These are phyloP conservation scores for Tripterygium wilfordii DNA, from an alignment of 177 flowering plant species.

Conservation along the genomic window DNA sequence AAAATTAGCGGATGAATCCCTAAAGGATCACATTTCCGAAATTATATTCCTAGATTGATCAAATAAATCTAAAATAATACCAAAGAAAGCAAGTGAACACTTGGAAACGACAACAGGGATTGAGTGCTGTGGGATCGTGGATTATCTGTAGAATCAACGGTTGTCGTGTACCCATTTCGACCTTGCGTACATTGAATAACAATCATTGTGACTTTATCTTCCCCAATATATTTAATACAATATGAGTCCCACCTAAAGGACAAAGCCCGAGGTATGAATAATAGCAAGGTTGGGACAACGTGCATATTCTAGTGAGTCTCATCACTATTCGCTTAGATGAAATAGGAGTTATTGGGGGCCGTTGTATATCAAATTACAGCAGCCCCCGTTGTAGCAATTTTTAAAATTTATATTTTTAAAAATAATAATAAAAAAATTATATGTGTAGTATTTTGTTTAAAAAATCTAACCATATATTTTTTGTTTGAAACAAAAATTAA, in stretches of 20 bases:
- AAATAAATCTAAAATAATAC: background rate
- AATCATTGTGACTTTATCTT: background rate
- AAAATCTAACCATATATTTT: too few species aligned
- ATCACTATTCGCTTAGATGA: constrained; percentile 93
- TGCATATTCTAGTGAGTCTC: constrained; percentile 97
- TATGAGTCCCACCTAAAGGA: constrained; percentile 71
- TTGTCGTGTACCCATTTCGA: constrained; percentile 96
- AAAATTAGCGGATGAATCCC: too few species aligned
- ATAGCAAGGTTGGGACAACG: constrained; percentile 97
- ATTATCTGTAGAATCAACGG: constrained; percentile 97
- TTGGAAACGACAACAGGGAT: constrained; percentile 96
- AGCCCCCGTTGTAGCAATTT: too few species aligned
- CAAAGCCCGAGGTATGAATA: constrained; percentile 95
- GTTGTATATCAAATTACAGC: too few species aligned
- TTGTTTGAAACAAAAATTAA: too few species aligned
- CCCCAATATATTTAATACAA: background rate
- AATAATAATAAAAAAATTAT: too few species aligned
- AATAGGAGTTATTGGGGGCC: too few species aligned
- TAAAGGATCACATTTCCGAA: too few species aligned
- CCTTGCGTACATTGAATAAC: constrained; percentile 71
- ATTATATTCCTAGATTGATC: too few species aligned
- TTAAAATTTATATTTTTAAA: too few species aligned
- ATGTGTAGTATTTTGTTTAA: too few species aligned
- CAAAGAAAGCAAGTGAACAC: constrained; percentile 17
- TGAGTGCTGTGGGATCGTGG: constrained; percentile 75